Evolutionary conservation across 305 asterid genomes (phyloP).

Genomic region (Fraxinus baroniana): DNA sequence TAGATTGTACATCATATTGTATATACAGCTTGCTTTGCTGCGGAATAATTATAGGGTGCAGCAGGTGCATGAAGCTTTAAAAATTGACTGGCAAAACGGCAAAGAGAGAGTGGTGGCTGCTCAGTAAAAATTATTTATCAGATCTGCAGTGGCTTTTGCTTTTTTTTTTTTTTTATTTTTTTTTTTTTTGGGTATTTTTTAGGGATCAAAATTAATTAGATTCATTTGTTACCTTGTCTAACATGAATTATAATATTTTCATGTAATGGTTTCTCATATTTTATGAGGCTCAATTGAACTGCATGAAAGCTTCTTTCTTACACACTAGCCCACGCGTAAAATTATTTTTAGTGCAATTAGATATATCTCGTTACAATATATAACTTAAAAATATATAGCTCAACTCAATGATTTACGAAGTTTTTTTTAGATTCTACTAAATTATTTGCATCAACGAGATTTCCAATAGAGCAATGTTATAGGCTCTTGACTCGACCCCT

Average conservation of each 20-base stretch:
- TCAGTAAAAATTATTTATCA: conserved; percentile 60
- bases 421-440: too few relatives aligned
- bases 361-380: too few relatives aligned
- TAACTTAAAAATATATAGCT: too few relatives aligned
- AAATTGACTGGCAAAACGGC: conserved; percentile 8
- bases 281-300: conserved; percentile 30
- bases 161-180: conserved; percentile 12
- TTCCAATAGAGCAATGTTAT: too few relatives aligned
- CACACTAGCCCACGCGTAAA: neutral
- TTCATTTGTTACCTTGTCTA: conserved; percentile 60
- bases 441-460: too few relatives aligned
- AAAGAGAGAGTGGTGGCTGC: conserved; percentile 45
- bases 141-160: conserved; percentile 56
- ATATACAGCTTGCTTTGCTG: conserved; percentile 77
- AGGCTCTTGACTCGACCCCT: too few relatives aligned
- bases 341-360: too few relatives aligned
- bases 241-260: conserved; percentile 40
- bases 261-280: conserved; percentile 37
- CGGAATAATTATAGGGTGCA: conserved; percentile 50
- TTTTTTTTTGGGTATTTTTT: conserved; percentile 14
- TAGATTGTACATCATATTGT: neutral
- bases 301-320: neutral
- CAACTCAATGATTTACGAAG: too few relatives aligned
- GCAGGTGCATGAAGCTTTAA: conserved; percentile 36
- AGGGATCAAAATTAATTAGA: conserved; percentile 45